Percentiles rank a stretch among this genome's conserved stretches.
Evolutionary conservation across 1,284 basidiomycete species (phyloP).

Genomic region (Cryptococcus wingfieldii): DNA sequence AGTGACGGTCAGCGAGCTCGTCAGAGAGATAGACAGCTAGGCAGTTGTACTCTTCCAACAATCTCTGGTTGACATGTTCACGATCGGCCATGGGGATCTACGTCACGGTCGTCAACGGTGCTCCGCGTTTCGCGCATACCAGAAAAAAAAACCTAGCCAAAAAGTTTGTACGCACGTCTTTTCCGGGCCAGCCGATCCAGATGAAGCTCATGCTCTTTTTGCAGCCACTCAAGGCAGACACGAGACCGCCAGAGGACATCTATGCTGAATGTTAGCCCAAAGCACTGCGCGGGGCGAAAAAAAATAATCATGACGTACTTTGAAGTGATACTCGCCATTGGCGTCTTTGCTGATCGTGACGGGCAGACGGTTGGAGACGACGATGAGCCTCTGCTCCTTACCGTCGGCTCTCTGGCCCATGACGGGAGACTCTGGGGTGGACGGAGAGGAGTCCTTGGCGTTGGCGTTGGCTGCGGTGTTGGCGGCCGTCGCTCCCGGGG

Average conservation of each 20-base stretch:
- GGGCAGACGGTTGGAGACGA: conserved; percentile 92
- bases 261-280: conserved; percentile 7
- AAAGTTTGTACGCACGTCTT: conserved; percentile 39
- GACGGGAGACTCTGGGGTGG: neutral
- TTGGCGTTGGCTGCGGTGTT: neutral
- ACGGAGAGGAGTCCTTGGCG: neutral
- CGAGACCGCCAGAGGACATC: conserved; percentile 93
- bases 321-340: conserved; percentile 86
- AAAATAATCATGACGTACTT: conserved; percentile 45
- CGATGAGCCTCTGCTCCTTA: conserved; percentile 70
- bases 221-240: conserved; percentile 88
- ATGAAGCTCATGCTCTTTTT: conserved; percentile 95
- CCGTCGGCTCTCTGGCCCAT: neutral
- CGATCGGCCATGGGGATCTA: conserved; percentile 86
- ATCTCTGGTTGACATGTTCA: conserved; percentile 74
- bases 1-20: conserved; percentile 94
- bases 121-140: neutral
- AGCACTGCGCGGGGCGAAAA: neutral
- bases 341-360: conserved; percentile 86
- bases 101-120: conserved; percentile 31
- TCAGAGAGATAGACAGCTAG: conserved; percentile 97
- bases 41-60: conserved; percentile 93
- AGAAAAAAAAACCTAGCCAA: neutral
- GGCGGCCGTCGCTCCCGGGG: neutral
- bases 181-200: conserved; percentile 79